Percentiles rank a stretch among this genome's conserved stretches.
Conservation (phyloP, 2,329 filamentous ascomycete genomes). For the Fusarium sp. region DNA sequence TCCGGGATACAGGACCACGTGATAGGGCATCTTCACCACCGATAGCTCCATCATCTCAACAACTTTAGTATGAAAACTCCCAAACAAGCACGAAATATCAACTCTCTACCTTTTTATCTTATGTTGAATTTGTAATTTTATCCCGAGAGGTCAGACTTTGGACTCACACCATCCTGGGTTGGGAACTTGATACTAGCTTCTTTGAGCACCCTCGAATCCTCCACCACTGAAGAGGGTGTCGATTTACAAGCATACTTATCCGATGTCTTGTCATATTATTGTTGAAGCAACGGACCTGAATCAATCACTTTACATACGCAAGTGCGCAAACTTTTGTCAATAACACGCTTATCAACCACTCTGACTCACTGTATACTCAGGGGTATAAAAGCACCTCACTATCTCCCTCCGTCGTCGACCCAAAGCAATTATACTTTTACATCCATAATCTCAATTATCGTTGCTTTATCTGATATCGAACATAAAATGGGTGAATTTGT, state of each 20-base stretch:
- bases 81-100: neutral
- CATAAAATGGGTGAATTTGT: constrained; percentile 28
- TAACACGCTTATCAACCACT: neutral
- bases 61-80: neutral
- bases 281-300: neutral
- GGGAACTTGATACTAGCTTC: constrained; percentile 12
- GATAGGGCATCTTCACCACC: constrained; percentile 5
- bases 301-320: neutral
- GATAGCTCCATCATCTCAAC: neutral
- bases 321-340: constrained; percentile 1
- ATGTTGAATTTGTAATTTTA: neutral
- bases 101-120: neutral
- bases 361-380: constrained; percentile 5
- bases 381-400: constrained; percentile 12
- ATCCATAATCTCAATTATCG: neutral
- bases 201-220: constrained; percentile 12
- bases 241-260: neutral
- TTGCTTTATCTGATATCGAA: neutral
- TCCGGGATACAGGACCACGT: neutral
- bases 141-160: constrained; percentile 17
- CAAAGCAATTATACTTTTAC: neutral
- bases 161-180: constrained; percentile 25
- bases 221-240: neutral
- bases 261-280: neutral
- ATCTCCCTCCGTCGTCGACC: neutral